Evolutionary conservation across 257 asterid species (phyloP), one percentile per base, ranked within the genome.

Genomic region (Capsicum baccatum): DNA sequence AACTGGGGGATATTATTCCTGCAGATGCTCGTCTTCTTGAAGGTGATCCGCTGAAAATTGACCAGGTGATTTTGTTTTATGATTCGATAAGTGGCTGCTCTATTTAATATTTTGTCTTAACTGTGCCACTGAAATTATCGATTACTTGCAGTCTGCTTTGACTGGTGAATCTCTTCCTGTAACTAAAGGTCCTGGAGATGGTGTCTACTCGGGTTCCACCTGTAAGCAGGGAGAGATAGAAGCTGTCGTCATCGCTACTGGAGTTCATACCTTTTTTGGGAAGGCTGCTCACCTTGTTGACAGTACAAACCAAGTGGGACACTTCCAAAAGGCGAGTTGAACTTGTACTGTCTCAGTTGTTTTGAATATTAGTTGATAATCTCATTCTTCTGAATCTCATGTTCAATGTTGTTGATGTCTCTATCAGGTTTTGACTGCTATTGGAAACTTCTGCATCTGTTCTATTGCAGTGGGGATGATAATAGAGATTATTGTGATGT

Each of bases 221-320:
- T 96, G 99, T 93, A 96, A 96, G 86, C 99, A 96, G 86, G 98
- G 98, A 83, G 98, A 94, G 83, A 81, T 96, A 16, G 99, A 96
- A 87, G 99, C 98, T 70, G 73, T 96, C 54, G 99, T 94, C 66
- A 94, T 96, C 48, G 99, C 97, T 35, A 94, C 98, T 14, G 99
- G 99, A 85, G 99, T 96, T 76, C 99, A 96, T 89, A 96, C 99
- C 57, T 96, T 96, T 88, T 96, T 96, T 37, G 98, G 99, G 21
- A 96, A 93, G 91, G 99, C 99, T 70, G 99, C 99, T 1, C 99
- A 96, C 85, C 99, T 96, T 84, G 99, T 96, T 66, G 99, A 96
- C 87, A 82, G 92, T 26, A 96, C 99, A 35, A 93, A 96, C 86
- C 97, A 96, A 92, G 98, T 96, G 74, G 99, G 98, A 14, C 98